Evolutionary conservation across 345 rosid species (phyloP).

Genomic region (Lumnitzera littorea): DNA sequence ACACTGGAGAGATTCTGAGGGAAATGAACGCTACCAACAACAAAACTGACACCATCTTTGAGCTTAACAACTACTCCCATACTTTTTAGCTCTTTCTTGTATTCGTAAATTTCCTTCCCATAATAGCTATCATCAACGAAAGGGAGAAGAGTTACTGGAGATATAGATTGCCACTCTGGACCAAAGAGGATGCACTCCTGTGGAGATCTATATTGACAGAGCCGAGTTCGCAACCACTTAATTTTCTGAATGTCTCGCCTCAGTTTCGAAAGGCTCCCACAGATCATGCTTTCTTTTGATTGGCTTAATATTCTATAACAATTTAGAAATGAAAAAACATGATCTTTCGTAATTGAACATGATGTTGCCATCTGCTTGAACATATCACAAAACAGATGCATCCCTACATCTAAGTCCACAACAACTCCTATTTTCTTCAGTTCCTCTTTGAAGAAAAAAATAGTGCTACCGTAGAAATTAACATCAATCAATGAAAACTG

Average conservation of each 20-base stretch:
- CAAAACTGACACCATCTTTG: no score
- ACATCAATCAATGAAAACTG: constrained; percentile 34
- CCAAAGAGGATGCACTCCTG: constrained; percentile 45
- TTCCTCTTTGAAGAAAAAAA: no score
- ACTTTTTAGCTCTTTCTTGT: no score
- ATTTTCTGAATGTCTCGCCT: constrained; percentile 25
- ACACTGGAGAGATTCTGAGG: constrained; percentile 21
- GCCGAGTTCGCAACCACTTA: constrained; percentile 52
- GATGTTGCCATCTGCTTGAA: constrained; percentile 32
- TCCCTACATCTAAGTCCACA: constrained; percentile 37
- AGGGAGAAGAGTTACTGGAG: constrained; percentile 48
- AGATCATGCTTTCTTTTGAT: background rate
- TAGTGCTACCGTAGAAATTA: constrained; percentile 27
- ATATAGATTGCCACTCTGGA: constrained; percentile 46
- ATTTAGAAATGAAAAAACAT: constrained; percentile 29
- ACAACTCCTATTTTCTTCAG: no score
- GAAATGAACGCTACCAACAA: constrained; percentile 17
- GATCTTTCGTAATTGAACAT: constrained; percentile 24
- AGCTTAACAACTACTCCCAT: no score
- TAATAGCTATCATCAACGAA: constrained; percentile 25
- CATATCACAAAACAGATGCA: constrained; percentile 20
- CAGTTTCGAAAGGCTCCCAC: constrained; percentile 24
- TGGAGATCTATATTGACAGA: constrained; percentile 47
- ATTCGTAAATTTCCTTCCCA: no score
- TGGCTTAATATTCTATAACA: constrained; percentile 34